These are phyloP conservation scores for Suzukiozyma palmioleophila DNA, from an alignment of 1,139 yeast species.

Conservation along the genomic window DNA sequence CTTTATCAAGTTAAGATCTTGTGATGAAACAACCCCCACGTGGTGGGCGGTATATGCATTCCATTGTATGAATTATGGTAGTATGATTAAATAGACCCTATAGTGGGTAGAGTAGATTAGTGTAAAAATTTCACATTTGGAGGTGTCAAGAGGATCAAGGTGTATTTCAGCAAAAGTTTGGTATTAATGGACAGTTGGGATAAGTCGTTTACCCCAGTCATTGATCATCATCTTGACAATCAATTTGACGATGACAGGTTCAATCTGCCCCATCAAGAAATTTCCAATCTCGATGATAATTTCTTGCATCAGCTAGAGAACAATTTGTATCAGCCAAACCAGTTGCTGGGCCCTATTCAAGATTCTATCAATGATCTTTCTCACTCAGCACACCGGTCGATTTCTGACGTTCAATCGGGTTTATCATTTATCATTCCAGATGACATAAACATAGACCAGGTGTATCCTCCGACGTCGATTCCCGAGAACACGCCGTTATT, in stretches of 20 bases:
- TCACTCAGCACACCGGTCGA: slow-evolving; percentile 1
- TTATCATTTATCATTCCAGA: slow-evolving; percentile 27
- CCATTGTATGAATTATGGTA: too few relatives aligned
- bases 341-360: slow-evolving; percentile 5
- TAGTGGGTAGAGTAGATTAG: too few relatives aligned
- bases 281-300: slow-evolving; percentile 4
- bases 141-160: too few relatives aligned
- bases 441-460: slow-evolving; percentile 17
- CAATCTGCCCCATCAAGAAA: slow-evolving; percentile 2
- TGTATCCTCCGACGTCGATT: slow-evolving; percentile 4
- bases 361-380: slow-evolving; percentile 4
- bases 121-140: too few relatives aligned
- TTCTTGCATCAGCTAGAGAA: slow-evolving; percentile 24
- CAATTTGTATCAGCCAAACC: slow-evolving; percentile 16
- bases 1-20: neutral
- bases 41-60: neutral
- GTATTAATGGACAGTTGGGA: slow-evolving; percentile 3
- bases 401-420: slow-evolving; percentile 7
- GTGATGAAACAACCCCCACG: neutral
- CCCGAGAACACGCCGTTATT: slow-evolving; percentile 5
- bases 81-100: too few relatives aligned
- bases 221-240: slow-evolving; percentile 2
- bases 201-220: slow-evolving; percentile 1
- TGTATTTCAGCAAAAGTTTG: too few relatives aligned
- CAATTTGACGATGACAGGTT: slow-evolving; percentile 2